Percentiles rank a stretch among this genome's conserved stretches.
phyloP scores from a whole-genome alignment of 345 rosid genomes.

The Hibiscus trionum region DNA sequence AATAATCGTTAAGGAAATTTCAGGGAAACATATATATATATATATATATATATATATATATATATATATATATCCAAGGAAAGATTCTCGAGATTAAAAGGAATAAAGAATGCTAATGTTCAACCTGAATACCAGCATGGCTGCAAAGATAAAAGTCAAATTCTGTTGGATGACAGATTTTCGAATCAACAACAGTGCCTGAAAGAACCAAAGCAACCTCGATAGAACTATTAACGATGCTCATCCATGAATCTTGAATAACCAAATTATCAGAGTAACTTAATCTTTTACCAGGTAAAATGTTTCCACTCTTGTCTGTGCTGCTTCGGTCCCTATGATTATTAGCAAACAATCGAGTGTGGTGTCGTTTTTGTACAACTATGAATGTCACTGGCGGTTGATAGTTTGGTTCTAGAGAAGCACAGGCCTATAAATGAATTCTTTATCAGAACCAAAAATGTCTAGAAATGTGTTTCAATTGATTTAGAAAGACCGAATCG shows the following conservation, averaged over 20 bases:
- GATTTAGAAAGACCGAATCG: background rate
- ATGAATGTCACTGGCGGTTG: slow-evolving; percentile 98
- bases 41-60: no score
- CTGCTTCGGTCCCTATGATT: slow-evolving; percentile 91
- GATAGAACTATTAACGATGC: background rate
- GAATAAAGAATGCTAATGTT: background rate
- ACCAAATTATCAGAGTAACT: background rate
- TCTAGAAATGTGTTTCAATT: background rate
- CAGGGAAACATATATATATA: no score
- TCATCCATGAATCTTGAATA: background rate
- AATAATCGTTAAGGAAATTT: no score
- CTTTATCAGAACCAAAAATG: slow-evolving; percentile 4
- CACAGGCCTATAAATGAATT: slow-evolving; percentile 57
- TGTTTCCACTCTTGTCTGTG: slow-evolving; percentile 83
- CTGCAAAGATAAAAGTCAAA: slow-evolving; percentile 98
- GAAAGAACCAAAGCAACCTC: slow-evolving; percentile 9
- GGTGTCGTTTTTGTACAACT: slow-evolving; percentile 94
- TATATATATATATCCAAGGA: no score
- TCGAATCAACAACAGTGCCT: slow-evolving; percentile 95
- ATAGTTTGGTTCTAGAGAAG: slow-evolving; percentile 93
- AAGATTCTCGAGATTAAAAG: no score
- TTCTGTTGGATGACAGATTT: slow-evolving; percentile 95
- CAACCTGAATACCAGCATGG: slow-evolving; percentile 98
- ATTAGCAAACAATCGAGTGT: slow-evolving; percentile 87
- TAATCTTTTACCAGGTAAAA: slow-evolving; percentile 64